Conservation (phyloP, 2,329 filamentous ascomycete species). For the Curvularia verruculosa region DNA sequence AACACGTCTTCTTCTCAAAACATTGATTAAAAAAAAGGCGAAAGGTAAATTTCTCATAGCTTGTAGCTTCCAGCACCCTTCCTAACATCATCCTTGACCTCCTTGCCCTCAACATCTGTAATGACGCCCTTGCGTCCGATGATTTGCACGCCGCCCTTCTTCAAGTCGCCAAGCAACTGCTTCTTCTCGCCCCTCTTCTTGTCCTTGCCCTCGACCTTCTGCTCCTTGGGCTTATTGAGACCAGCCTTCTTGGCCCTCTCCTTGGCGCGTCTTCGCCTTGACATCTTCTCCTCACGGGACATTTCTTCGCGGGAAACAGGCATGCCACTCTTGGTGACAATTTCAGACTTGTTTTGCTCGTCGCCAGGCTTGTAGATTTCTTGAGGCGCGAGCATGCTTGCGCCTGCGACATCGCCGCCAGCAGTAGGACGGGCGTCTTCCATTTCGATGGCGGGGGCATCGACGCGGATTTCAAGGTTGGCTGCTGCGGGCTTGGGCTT, state of each 20-base stretch:
- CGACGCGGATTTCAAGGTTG: slow-evolving; percentile 83
- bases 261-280: slow-evolving; percentile 80
- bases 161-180: slow-evolving; percentile 69
- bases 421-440: slow-evolving; percentile 92
- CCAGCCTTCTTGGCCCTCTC: slow-evolving; percentile 78
- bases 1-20: too few relatives aligned
- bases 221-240: slow-evolving; percentile 52
- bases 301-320: slow-evolving; percentile 85
- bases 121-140: slow-evolving; percentile 90
- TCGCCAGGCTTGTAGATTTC: slow-evolving; percentile 88
- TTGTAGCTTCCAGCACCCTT: slow-evolving; percentile 44
- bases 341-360: slow-evolving; percentile 70
- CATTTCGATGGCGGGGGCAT: slow-evolving; percentile 91
- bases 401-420: slow-evolving; percentile 71
- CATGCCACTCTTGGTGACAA: slow-evolving; percentile 77
- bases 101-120: slow-evolving; percentile 81
- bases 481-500: slow-evolving; percentile 84
- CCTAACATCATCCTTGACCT: slow-evolving; percentile 56
- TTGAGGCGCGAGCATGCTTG: slow-evolving; percentile 84
- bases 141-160: slow-evolving; percentile 86
- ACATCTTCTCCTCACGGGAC: slow-evolving; percentile 81
- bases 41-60: slow-evolving; percentile 32
- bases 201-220: slow-evolving; percentile 49
- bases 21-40: too few relatives aligned
- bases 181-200: slow-evolving; percentile 66